Base-by-base conservation (phyloP, 2,329 filamentous ascomycete species). In the Cylindrodendrum hubeiense region DNA sequence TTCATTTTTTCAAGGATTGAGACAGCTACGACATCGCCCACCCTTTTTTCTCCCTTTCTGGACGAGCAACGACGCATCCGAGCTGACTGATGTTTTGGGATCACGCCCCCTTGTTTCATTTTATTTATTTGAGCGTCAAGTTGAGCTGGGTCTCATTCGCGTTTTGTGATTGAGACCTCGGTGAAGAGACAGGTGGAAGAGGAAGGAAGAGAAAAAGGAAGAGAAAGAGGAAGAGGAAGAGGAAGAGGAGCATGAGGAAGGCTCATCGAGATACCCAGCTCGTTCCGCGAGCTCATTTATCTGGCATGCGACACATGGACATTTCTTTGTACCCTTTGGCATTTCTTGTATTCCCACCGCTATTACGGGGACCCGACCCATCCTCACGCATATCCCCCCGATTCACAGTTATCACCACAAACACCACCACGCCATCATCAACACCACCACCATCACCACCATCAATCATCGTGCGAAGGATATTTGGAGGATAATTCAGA, bases 251-350 rank as follows among this genome's bases (percentile, higher is more conserved):
- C 67, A 68, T 65, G 69, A 67, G 67, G 69, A 71, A 72, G 67
- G 73, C 76, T 75, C 72, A 75, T 72, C 69, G 77, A 80, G 78
- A 81, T 81, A 81, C 79, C 79, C 79, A 79, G 78, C 77, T 79
- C 75, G 71, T 74, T 74, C 69, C 66, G 70, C 75, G 76, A 76
- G 75, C 76, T 78, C 77, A 76, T 77, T 76, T 71, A 74, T 76
- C 76, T 75, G 73, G 75, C 73, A 71, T 72, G 75, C 74, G 66
- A 76, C 68, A 66, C 71, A 68, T 74, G 71, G 68, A 74, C 63
- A 69, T 69, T 67, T 75, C 65, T 68, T 54, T 72, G 65, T 69
- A 19, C 47, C 26, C 49, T 67, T 70, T 67, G 65, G 63, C 63
- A 64, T 69, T 67, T 61, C 58, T 70, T 68, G 37, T 65, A 59